Evolutionary conservation across 257 asterid genomes (phyloP).

Genomic region (Lithospermum erythrorhizon): DNA sequence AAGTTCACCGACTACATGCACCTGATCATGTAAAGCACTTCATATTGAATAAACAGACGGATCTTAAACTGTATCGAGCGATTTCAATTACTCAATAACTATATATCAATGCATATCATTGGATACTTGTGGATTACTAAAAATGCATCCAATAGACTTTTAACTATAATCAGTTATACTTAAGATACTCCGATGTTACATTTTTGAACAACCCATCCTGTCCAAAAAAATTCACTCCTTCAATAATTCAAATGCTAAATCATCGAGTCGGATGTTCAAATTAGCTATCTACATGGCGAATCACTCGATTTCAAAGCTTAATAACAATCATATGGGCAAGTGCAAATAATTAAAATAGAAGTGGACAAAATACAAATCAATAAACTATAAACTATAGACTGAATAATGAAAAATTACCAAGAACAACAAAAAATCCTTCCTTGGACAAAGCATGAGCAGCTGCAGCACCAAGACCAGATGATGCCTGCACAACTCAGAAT

Average conservation of each 20-base stretch:
- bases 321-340: neutral
- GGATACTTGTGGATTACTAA: neutral
- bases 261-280: no score
- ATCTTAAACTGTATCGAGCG: neutral
- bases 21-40: neutral
- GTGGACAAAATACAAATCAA: neutral
- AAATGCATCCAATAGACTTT: neutral
- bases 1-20: neutral
- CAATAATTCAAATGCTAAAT: no score
- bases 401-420: constrained; percentile 36
- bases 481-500: constrained; percentile 34
- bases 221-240: no score
- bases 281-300: neutral
- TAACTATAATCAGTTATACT: neutral
- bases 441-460: constrained; percentile 62
- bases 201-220: no score
- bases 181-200: neutral
- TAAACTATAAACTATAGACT: neutral
- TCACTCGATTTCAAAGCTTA: neutral
- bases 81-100: neutral
- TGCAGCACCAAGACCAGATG: constrained; percentile 91
- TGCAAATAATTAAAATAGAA: neutral
- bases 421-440: constrained; percentile 67
- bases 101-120: neutral
- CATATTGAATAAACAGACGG: neutral